phyloP scores from a whole-genome alignment of 2,329 filamentous ascomycete genomes.

The Metarhizium robertsii region DNA sequence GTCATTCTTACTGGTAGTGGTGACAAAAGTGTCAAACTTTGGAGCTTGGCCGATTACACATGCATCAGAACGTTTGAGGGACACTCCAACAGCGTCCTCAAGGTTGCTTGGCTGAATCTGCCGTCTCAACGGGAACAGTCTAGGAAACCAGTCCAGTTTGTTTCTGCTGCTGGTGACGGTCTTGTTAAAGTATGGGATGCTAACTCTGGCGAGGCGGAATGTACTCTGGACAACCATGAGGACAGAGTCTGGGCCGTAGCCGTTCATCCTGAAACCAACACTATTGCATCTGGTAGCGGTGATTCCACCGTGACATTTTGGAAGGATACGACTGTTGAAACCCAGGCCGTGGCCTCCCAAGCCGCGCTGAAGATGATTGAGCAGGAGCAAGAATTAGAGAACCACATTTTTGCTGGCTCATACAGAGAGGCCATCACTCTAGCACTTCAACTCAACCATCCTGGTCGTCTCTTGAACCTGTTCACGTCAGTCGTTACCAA shows the following conservation, averaged over 20 bases:
- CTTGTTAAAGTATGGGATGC: slow-evolving; percentile 96
- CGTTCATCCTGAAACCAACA: slow-evolving; percentile 57
- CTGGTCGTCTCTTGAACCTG: slow-evolving; percentile 71
- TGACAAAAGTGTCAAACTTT: slow-evolving; percentile 92
- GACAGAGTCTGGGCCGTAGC: slow-evolving; percentile 90
- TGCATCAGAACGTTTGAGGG: slow-evolving; percentile 93
- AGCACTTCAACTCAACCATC: slow-evolving; percentile 89
- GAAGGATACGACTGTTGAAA: slow-evolving; percentile 80
- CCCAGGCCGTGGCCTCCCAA: slow-evolving; percentile 62
- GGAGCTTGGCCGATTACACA: slow-evolving; percentile 86
- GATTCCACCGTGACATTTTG: slow-evolving; percentile 94
- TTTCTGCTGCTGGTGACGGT: slow-evolving; percentile 85
- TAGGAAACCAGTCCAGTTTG: slow-evolving; percentile 60
- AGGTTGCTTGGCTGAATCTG: slow-evolving; percentile 75
- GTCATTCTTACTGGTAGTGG: slow-evolving; percentile 84
- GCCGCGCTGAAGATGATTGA: slow-evolving; percentile 75
- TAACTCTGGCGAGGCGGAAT: slow-evolving; percentile 71
- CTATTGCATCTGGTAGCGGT: slow-evolving; percentile 80
- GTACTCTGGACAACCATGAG: slow-evolving; percentile 92
- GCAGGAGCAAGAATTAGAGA: slow-evolving; percentile 88
- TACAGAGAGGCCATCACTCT: slow-evolving; percentile 91
- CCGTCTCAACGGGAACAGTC: slow-evolving; percentile 38
- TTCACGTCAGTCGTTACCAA: slow-evolving; percentile 72
- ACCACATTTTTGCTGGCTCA: slow-evolving; percentile 78
- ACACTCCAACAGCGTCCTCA: slow-evolving; percentile 90